Evolutionary conservation across 768 basidiomycete genomes (phyloP).

Genomic region (Phaeotremella fagi): DNA sequence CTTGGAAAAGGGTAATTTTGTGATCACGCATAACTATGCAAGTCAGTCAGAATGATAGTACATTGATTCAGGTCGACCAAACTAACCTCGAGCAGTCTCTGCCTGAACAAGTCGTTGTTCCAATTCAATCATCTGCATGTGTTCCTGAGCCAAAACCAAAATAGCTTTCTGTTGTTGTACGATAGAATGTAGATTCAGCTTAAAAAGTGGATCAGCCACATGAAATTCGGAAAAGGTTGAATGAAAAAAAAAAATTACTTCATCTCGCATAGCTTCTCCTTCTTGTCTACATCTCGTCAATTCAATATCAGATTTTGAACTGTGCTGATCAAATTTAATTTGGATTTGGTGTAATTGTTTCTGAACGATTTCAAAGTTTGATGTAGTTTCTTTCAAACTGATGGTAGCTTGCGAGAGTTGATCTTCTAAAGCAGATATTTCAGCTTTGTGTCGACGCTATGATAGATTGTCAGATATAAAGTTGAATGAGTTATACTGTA

Average conservation of each 20-base stretch:
- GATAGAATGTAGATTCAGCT: constrained; percentile 33
- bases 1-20: constrained; percentile 36
- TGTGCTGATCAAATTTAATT: neutral
- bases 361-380: neutral
- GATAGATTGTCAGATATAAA: constrained; percentile 1
- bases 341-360: constrained; percentile 3
- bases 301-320: constrained; percentile 6
- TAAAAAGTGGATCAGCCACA: neutral
- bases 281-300: constrained; percentile 25
- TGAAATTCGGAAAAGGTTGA: neutral
- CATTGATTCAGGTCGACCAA: neutral
- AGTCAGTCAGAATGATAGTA: neutral
- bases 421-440: constrained; percentile 12
- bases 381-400: neutral
- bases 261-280: constrained; percentile 33
- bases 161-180: constrained; percentile 35
- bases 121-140: constrained; percentile 37
- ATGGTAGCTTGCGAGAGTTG: constrained; percentile 7
- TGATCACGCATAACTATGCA: constrained; percentile 39
- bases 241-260: constrained; percentile 20
- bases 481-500: too few relatives aligned
- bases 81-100: constrained; percentile 32
- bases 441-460: constrained; percentile 14
- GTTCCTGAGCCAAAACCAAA: constrained; percentile 32
- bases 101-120: constrained; percentile 32